Conservation (phyloP, 2,329 filamentous ascomycete genomes). For the Talaromyces sp. region DNA sequence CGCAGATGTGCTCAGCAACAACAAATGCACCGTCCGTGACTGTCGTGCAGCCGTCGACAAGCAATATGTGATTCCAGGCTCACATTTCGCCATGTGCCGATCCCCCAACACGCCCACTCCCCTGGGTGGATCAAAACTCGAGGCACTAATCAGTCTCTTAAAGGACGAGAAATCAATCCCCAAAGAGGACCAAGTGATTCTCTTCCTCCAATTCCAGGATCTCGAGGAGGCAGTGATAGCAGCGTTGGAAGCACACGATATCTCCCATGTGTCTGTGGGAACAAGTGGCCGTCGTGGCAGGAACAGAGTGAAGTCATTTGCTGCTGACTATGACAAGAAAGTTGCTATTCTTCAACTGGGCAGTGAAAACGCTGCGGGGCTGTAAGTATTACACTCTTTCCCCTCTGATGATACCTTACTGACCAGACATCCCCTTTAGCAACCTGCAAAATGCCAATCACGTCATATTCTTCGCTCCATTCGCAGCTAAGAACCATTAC, state of each 20-base stretch:
- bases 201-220: constrained; percentile 52
- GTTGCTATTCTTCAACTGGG: constrained; percentile 56
- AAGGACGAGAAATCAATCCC: constrained; percentile 28
- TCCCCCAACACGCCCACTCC: background rate
- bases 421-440: constrained; percentile 28
- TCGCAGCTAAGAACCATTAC: constrained; percentile 47
- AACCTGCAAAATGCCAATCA: constrained; percentile 62
- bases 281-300: constrained; percentile 25
- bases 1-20: constrained; percentile 17
- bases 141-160: constrained; percentile 44
- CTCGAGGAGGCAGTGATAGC: constrained; percentile 37
- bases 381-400: constrained; percentile 40
- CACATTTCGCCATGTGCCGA: constrained; percentile 11
- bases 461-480: constrained; percentile 57
- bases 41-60: constrained; percentile 38
- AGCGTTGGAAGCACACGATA: constrained; percentile 25
- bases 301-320: constrained; percentile 37
- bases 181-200: constrained; percentile 46
- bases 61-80: constrained; percentile 40
- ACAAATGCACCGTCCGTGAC: constrained; percentile 36
- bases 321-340: constrained; percentile 33
- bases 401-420: constrained; percentile 3
- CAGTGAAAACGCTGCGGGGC: constrained; percentile 55
- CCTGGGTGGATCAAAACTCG: constrained; percentile 46
- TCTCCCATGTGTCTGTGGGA: constrained; percentile 35